Percentiles rank a stretch among this genome's conserved stretches.
Conservation (phyloP, 148 eudicot genomes). For the Rhododendron henanense region DNA sequence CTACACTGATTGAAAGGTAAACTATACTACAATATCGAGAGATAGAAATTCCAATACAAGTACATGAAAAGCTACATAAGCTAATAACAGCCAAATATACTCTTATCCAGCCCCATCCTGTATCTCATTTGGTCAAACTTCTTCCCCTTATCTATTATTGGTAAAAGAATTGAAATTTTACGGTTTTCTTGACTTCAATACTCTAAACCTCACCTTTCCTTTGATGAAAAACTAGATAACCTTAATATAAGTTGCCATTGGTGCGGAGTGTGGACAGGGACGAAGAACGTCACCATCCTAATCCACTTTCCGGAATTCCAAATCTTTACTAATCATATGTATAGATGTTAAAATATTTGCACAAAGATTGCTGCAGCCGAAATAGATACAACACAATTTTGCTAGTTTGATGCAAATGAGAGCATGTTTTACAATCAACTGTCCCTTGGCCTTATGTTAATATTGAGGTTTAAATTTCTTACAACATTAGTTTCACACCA, state of each 20-base stretch:
- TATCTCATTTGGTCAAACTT: no score
- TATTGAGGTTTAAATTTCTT: background rate
- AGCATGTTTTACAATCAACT: background rate
- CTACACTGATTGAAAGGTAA: background rate
- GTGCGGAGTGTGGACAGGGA: background rate
- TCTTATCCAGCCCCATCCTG: no score
- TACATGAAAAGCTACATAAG: no score
- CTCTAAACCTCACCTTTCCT: background rate
- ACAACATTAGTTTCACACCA: no score
- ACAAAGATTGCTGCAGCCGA: background rate
- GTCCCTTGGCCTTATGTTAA: background rate
- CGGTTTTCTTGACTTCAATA: background rate
- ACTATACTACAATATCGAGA: background rate
- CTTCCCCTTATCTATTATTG: background rate
- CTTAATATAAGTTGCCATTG: background rate
- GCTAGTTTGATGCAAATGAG: background rate
- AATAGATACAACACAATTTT: background rate
- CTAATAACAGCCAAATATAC: no score
- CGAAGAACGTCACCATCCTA: background rate
- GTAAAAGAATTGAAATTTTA: background rate
- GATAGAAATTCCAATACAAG: no score
- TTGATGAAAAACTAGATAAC: background rate
- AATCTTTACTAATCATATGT: background rate
- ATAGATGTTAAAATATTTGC: background rate
- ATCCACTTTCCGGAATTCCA: background rate